phyloP scores from a whole-genome alignment of 2,329 filamentous ascomycete genomes.

The Coniella lustricola region DNA sequence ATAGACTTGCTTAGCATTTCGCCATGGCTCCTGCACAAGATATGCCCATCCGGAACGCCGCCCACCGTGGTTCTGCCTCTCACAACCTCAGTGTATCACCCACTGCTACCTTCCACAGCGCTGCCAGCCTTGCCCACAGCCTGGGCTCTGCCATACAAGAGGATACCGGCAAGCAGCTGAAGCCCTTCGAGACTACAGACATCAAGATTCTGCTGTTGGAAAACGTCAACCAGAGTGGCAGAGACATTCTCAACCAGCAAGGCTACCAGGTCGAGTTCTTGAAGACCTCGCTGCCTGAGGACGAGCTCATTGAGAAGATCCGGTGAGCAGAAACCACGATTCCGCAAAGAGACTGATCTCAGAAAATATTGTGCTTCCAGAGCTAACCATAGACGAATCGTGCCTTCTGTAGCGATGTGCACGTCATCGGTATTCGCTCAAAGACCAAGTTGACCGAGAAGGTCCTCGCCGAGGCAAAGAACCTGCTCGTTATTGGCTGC shows the following conservation, averaged over 20 bases:
- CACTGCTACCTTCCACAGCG: constrained; percentile 64
- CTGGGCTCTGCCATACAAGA: constrained; percentile 32
- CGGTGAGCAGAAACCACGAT: constrained; percentile 46
- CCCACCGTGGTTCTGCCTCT: constrained; percentile 26
- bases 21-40: constrained; percentile 15
- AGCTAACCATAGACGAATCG: background rate
- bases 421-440: constrained; percentile 95
- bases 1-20: background rate
- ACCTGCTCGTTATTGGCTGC: constrained; percentile 91
- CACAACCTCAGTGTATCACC: constrained; percentile 66
- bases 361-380: background rate
- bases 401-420: constrained; percentile 61
- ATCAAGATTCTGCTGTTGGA: constrained; percentile 95
- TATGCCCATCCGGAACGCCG: constrained; percentile 6
- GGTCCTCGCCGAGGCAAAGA: constrained; percentile 83
- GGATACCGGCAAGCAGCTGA: constrained; percentile 61
- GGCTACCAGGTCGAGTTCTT: constrained; percentile 93
- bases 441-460: constrained; percentile 90
- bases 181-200: constrained; percentile 91
- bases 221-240: constrained; percentile 89
- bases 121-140: constrained; percentile 44
- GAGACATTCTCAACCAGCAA: constrained; percentile 72
- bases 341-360: no score
- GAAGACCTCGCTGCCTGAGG: constrained; percentile 85
- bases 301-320: constrained; percentile 95